A percentile compares a stretch with the other conserved stretches of the same genome.
Evolutionary conservation across 2,329 filamentous ascomycete species (phyloP).

Genomic region (Coniochaeta sp.): DNA sequence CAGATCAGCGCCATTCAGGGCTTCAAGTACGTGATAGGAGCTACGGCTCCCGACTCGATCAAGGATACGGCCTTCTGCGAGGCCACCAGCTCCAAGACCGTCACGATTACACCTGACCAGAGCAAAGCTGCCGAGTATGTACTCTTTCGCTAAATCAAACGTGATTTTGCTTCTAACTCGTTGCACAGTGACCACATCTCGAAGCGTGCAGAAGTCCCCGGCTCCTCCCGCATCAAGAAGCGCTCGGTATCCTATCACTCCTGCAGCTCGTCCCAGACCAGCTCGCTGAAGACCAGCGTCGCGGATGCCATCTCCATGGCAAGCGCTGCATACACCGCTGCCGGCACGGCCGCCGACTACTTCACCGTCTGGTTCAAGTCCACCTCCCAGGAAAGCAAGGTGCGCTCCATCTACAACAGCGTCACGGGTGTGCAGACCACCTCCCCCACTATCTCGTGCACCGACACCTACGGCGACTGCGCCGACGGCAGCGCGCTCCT

Average conservation of each 20-base stretch:
- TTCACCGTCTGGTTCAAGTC: constrained; percentile 10
- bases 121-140: constrained; percentile 4
- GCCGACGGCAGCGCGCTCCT: constrained; percentile 6
- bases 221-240: constrained; percentile 6
- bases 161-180: neutral
- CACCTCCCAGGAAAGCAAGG: constrained; percentile 5
- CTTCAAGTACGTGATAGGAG: constrained; percentile 6
- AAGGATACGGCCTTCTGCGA: constrained; percentile 4
- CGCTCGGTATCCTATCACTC: constrained; percentile 5
- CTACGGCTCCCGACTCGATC: constrained; percentile 3
- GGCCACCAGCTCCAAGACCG: constrained; percentile 4
- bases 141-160: neutral
- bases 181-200: constrained; percentile 4
- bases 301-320: constrained; percentile 5
- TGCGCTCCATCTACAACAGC: constrained; percentile 8
- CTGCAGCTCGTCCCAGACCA: constrained; percentile 6
- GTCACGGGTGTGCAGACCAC: constrained; percentile 10
- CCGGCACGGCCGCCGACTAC: constrained; percentile 7
- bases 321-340: constrained; percentile 9
- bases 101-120: constrained; percentile 7
- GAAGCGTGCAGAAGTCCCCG: constrained; percentile 2
- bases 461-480: constrained; percentile 9
- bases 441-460: constrained; percentile 8
- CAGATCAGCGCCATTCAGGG: constrained; percentile 8
- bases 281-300: constrained; percentile 7